Evolutionary conservation across 2,329 filamentous ascomycete genomes (phyloP), one percentile per base, ranked within the genome.

Genomic region (Ophiostoma perfectum): DNA sequence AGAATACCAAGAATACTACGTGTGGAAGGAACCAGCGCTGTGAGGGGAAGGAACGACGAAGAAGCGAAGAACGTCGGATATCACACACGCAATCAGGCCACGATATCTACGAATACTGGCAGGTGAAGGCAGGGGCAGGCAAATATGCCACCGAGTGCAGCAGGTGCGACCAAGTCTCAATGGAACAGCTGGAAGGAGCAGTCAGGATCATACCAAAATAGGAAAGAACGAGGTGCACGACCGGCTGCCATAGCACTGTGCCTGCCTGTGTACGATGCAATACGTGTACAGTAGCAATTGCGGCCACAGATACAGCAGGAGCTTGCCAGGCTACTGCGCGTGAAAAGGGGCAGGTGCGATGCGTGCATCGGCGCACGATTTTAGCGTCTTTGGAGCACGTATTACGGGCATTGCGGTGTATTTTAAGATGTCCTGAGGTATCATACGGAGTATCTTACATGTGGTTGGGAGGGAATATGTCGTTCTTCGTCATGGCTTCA

Each of bases 341-440:
- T 44, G 52, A 68, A 68, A 66, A 65, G 67, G 67, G 67, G 67
- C 64, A 68, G 45, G 63, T 62, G 52, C 67, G 42, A 68, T 68
- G 67, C 42, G 64, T 65, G 27, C 52, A 42, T 55, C 49, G n/a
- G 55, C 65, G 64, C 38, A 27, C 44, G 27, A 47, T 27, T 67
- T 18, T 58, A 62, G 58, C 58, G 58, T 62, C 36, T 39, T 12
- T 62, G 38, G 6, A 9, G 38, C 27, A 62, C 38, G 58, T 62
- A 62, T 62, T 38, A 62, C 58, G 12, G 36, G 38, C 14, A 62
- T 14, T 42, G 36, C 14, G 41, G 14, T 41, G 38, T n/a, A 14
- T 64, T 18, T 18, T 64, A 62, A 27, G 27, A 27, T 27, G 27
- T 27, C 27, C 27, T 27, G 27, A 27, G 27, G 27, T 27, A 27